Percentiles rank a stretch among this genome's conserved stretches.
Evolutionary conservation across 768 basidiomycete genomes (phyloP).

Genomic region (Agaricus blazei): DNA sequence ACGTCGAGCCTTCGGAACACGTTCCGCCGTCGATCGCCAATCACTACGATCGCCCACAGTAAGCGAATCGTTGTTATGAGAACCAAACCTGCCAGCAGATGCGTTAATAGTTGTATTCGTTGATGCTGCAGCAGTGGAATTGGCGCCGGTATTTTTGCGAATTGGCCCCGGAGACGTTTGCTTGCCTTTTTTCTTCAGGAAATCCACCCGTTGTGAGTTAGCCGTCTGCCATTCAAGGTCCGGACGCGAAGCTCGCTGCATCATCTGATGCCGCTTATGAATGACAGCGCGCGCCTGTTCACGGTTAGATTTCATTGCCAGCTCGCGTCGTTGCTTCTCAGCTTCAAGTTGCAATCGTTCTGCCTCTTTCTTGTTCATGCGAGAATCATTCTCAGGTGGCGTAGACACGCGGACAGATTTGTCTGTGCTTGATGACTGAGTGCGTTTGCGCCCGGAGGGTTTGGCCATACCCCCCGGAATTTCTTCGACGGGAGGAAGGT

Average conservation of each 20-base stretch:
- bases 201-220: slow-evolving; percentile 37
- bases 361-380: slow-evolving; percentile 77
- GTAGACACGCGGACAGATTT: slow-evolving; percentile 59
- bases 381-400: slow-evolving; percentile 34
- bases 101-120: slow-evolving; percentile 51
- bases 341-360: slow-evolving; percentile 75
- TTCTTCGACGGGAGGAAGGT: slow-evolving; percentile 73
- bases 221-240: slow-evolving; percentile 63
- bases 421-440: slow-evolving; percentile 74
- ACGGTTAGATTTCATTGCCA: slow-evolving; percentile 67
- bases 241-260: slow-evolving; percentile 48
- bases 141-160: slow-evolving; percentile 40
- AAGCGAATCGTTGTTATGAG: slow-evolving; percentile 19
- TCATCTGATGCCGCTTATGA: slow-evolving; percentile 78
- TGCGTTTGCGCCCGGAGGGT: slow-evolving; percentile 69
- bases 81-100: slow-evolving; percentile 52
- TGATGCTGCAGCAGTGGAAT: slow-evolving; percentile 18
- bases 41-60: slow-evolving; percentile 32
- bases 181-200: slow-evolving; percentile 44
- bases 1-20: slow-evolving; percentile 71
- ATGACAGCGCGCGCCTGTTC: slow-evolving; percentile 92
- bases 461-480: slow-evolving; percentile 29
- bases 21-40: slow-evolving; percentile 50
- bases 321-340: slow-evolving; percentile 77
- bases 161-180: slow-evolving; percentile 58